These are phyloP conservation scores for Globisporangium perplexum DNA, from an alignment of 352 stramenopile species.

Conservation along the genomic window DNA sequence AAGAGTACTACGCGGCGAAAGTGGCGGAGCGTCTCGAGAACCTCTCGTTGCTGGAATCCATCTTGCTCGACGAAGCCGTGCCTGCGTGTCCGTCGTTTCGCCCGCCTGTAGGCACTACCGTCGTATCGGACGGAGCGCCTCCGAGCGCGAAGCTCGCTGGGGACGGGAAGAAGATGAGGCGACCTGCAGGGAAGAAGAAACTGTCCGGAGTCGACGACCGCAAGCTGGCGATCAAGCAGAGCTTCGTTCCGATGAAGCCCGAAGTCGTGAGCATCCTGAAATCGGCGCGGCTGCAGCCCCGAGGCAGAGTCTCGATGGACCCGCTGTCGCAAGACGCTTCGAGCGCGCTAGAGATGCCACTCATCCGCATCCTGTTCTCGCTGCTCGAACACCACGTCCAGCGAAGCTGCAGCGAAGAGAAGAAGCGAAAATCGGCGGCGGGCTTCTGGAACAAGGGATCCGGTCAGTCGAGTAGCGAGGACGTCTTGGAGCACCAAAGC, in stretches of 20 bases:
- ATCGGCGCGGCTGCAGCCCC: conserved; percentile 12
- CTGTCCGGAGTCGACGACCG: conserved; percentile 13
- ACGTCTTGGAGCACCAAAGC: conserved; percentile 11
- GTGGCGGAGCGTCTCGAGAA: conserved; percentile 41
- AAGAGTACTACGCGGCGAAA: conserved; percentile 24
- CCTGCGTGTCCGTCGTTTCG: conserved; percentile 20
- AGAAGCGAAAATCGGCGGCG: background rate
- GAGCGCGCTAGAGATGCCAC: conserved; percentile 8
- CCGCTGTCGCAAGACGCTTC: conserved; percentile 4
- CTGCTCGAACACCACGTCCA: conserved; percentile 14
- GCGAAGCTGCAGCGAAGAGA: conserved; percentile 11
- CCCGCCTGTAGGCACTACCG: conserved; percentile 14
- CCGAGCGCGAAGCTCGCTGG: conserved; percentile 1
- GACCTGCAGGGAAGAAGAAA: conserved; percentile 16
- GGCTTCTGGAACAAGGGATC: conserved; percentile 7
- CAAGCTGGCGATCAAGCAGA: conserved; percentile 16
- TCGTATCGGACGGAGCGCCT: conserved; percentile 2
- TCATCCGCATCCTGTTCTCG: conserved; percentile 14
- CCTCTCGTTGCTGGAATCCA: conserved; percentile 30
- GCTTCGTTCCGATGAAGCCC: conserved; percentile 23
- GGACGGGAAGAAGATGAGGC: conserved; percentile 21
- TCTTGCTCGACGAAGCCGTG: conserved; percentile 31
- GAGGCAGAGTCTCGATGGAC: background rate
- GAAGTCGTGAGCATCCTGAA: conserved; percentile 32
- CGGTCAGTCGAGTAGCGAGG: background rate